Percentiles rank a stretch among this genome's conserved stretches.
These are phyloP conservation scores for Phytophthora tubulina DNA, from an alignment of 352 stramenopile species.

Conservation along the genomic window DNA sequence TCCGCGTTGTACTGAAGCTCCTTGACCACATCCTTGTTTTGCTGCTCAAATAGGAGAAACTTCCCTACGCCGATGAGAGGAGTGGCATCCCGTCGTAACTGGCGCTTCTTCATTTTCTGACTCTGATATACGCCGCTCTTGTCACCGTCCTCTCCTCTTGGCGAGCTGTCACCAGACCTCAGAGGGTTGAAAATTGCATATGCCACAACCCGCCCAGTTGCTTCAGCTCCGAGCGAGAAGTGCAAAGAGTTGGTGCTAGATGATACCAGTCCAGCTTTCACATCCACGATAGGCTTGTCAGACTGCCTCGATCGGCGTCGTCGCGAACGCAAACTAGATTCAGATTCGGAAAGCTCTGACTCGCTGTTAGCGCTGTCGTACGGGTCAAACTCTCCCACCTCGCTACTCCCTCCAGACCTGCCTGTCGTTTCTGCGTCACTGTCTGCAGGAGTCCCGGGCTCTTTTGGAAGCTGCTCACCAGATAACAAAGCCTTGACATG, in stretches of 20 bases:
- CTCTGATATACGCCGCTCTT: conserved; percentile 49
- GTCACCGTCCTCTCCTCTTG: conserved; percentile 22
- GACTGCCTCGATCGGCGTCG: conserved; percentile 41
- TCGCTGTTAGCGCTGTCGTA: conserved; percentile 90
- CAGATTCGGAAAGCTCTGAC: conserved; percentile 84
- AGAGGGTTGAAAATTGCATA: conserved; percentile 79
- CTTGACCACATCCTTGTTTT: conserved; percentile 93
- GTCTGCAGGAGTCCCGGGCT: conserved; percentile 43
- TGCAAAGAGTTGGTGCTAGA: conserved; percentile 73
- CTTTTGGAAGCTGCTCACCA: conserved; percentile 74
- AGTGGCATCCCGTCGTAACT: conserved; percentile 75
- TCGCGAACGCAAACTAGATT: conserved; percentile 46
- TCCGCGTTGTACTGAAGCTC: conserved; percentile 91
- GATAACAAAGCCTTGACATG: conserved; percentile 82
- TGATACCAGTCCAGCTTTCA: conserved; percentile 42
- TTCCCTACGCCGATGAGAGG: conserved; percentile 80
- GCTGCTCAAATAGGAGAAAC: conserved; percentile 89
- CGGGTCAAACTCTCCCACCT: conserved; percentile 48
- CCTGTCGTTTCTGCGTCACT: conserved; percentile 49
- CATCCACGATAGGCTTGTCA: conserved; percentile 37
- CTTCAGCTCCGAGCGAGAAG: conserved; percentile 86
- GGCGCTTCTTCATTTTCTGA: conserved; percentile 77
- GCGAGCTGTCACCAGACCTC: conserved; percentile 38
- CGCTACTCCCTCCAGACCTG: conserved; percentile 40
- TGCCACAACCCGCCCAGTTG: conserved; percentile 82